A percentile compares a stretch with the other conserved stretches of the same genome.
Evolutionary conservation across 2,329 filamentous ascomycete genomes (phyloP).

Genomic region (Sclerotinia subarctica): DNA sequence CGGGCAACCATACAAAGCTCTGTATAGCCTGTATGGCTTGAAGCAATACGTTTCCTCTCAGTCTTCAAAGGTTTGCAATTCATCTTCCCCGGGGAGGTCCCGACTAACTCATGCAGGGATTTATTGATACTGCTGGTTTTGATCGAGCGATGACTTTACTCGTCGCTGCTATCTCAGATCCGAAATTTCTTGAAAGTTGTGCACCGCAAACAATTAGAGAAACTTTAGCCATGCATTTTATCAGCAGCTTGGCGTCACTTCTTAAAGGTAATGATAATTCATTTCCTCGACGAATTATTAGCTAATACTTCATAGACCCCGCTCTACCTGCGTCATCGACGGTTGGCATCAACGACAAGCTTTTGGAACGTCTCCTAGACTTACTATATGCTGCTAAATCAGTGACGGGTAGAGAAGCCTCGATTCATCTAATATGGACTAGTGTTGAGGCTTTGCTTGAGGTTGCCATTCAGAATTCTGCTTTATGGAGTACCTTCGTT

Average conservation of each 20-base stretch:
- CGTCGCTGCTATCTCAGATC: conserved; percentile 58
- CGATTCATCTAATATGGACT: conserved; percentile 42
- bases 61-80: conserved; percentile 33
- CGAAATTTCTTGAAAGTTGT: conserved; percentile 49
- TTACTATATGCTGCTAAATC: conserved; percentile 33
- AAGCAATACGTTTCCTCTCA: conserved; percentile 52
- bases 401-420: conserved; percentile 29
- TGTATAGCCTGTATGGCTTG: conserved; percentile 70
- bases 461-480: conserved; percentile 45
- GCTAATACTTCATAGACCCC: conserved; percentile 40
- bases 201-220: conserved; percentile 46
- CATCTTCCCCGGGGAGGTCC: neutral
- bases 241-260: conserved; percentile 55
- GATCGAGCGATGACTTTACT: conserved; percentile 51
- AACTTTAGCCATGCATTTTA: conserved; percentile 51
- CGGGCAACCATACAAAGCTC: conserved; percentile 66
- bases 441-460: conserved; percentile 49
- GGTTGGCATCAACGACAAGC: conserved; percentile 37
- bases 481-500: conserved; percentile 46
- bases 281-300: conserved; percentile 17
- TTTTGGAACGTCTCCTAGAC: conserved; percentile 38
- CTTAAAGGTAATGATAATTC: conserved; percentile 47
- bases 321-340: conserved; percentile 37
- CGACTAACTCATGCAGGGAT: conserved; percentile 28
- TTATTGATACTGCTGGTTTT: conserved; percentile 39